A percentile compares a stretch with the other conserved stretches of the same genome.
phyloP scores from a whole-genome alignment of 2,329 filamentous ascomycete species.

The Byssoonygena ceratinophila region DNA sequence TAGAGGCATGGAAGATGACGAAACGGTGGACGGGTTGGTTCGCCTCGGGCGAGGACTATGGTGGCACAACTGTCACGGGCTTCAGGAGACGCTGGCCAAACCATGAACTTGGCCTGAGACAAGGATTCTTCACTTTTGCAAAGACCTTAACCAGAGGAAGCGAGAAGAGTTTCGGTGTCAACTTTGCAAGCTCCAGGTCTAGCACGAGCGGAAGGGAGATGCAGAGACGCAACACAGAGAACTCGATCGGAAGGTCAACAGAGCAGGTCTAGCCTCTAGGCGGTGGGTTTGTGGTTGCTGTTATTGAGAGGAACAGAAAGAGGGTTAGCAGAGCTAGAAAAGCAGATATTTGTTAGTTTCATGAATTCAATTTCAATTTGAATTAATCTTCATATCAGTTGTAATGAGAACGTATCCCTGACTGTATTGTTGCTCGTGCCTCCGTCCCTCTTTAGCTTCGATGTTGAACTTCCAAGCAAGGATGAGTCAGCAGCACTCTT shows the following conservation, averaged over 20 bases:
- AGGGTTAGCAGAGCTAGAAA: not conserved
- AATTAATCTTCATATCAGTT: too few relatives aligned
- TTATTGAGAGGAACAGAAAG: too few relatives aligned
- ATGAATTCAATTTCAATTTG: too few relatives aligned
- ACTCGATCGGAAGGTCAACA: not conserved
- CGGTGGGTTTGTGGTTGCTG: too few relatives aligned
- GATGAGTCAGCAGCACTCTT: not conserved
- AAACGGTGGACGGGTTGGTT: conserved; percentile 39
- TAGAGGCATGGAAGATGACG: conserved; percentile 50
- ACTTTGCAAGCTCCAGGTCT: conserved; percentile 13
- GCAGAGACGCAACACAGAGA: conserved; percentile 2
- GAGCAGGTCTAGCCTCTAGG: conserved; percentile 10
- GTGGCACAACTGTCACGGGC: conserved; percentile 18
- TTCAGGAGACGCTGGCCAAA: conserved; percentile 19
- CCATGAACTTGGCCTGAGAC: conserved; percentile 22
- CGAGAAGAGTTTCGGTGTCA: conserved; percentile 19
- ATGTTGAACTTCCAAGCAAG: too few relatives aligned
- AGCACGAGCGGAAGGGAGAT: conserved; percentile 11
- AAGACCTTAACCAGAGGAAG: conserved; percentile 23
- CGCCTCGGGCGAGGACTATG: conserved; percentile 23
- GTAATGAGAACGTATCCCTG: too few relatives aligned
- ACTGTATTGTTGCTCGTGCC: too few relatives aligned
- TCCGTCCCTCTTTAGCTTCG: too few relatives aligned
- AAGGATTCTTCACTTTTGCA: conserved; percentile 28
- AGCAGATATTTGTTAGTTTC: not conserved